Base-by-base conservation (phyloP, 2,329 filamentous ascomycete species). In the Cladorrhinum sp. region DNA sequence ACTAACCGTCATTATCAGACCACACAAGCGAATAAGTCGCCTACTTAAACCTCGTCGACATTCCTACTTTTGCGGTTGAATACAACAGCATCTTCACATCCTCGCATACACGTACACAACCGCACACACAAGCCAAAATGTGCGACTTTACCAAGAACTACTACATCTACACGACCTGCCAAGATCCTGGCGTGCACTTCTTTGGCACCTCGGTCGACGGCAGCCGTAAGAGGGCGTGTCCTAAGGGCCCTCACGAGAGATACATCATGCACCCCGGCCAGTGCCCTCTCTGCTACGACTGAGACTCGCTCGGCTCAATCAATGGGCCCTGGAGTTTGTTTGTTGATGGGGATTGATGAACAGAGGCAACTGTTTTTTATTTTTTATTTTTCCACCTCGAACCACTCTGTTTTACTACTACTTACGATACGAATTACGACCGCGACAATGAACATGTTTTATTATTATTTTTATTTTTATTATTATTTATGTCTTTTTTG, bases 101-200 rank as follows among this genome's bases (percentile, higher is more conserved):
- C 33, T 49, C 21, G 55, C 39, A 23, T 14, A 30, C 28, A 52
- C 21, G 9, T 9, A 36, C 33, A 3, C 49, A 56, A 1, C 14
- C 20, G 20, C 24, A 39, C 18, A 55, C 7, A 36, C 6, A 18
- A 55, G 5, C 21, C n/a, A 57, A 57, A 70, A 77, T 86, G 83
- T 86, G 83, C 71, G 79, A 85, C 72, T 90, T 87, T 70, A 88
- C 86, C 69, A 89, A 88, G 69, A 90, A 90, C 74, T 91, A 88
- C 73, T 91, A 90, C 75, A 87, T 92, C 73, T 91, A 91, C 76
- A 86, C 86, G 60, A 81, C 84, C 49, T 92, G 89, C 70, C 74
- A 81, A 60, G 86, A 91, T 70, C 88, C 88, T 0, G 85, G 84
- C 46, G 80, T 83, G 16, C 89, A 92, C 73, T 91, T 90, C 74